Conservation (phyloP, 2,329 filamentous ascomycete species). For the Emydomyces testavorans region DNA sequence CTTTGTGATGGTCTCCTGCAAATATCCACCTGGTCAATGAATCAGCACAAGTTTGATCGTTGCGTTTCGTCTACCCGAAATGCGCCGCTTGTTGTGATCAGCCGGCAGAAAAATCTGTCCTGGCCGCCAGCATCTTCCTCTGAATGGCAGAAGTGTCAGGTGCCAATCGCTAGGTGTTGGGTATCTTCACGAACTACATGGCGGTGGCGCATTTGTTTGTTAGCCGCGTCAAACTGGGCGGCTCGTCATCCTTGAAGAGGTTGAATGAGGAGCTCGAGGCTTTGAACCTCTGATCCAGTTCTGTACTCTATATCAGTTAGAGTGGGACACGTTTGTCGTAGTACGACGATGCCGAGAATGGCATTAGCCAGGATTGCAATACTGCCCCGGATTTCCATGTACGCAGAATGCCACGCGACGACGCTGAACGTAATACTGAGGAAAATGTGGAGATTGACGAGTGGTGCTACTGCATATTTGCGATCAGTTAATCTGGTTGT, state of each 20-base stretch:
- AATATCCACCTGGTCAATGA: background rate
- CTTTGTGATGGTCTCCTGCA: background rate
- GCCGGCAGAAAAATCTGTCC: background rate
- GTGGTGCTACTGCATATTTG: background rate
- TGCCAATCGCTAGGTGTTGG: no score
- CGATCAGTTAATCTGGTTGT: background rate
- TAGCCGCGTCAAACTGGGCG: background rate
- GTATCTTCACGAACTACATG: background rate
- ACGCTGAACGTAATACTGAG: background rate
- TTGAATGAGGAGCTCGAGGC: background rate
- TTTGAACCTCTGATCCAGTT: background rate
- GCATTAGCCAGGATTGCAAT: background rate
- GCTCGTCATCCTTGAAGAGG: background rate
- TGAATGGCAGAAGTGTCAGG: no score
- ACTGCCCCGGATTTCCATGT: slow-evolving; percentile 1
- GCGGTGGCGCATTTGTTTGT: background rate
- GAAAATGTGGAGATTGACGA: background rate
- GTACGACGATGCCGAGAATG: background rate
- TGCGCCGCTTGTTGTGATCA: background rate
- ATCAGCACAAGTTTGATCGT: background rate
- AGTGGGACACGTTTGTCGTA: slow-evolving; percentile 1
- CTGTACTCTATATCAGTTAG: no score
- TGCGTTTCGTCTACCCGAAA: background rate
- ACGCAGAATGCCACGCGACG: background rate
- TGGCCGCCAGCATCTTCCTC: no score